These are phyloP conservation scores for Penicillium canescens DNA, from an alignment of 495 filamentous ascomycete genomes.

Conservation along the genomic window DNA sequence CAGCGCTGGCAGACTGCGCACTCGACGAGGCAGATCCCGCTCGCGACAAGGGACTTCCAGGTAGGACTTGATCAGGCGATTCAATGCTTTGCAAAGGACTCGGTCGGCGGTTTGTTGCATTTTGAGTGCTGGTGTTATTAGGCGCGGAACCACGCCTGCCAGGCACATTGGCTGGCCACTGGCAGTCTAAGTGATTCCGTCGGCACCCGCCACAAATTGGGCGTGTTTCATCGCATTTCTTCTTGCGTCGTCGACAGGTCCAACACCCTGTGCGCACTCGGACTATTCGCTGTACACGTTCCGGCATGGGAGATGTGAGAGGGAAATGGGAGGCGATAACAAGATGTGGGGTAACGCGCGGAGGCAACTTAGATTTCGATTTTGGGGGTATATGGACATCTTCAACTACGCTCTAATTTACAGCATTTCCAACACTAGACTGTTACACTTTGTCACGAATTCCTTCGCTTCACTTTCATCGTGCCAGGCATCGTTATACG, in stretches of 20 bases:
- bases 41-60: constrained; percentile 12
- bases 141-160: constrained; percentile 15
- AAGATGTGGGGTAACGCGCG: constrained; percentile 6
- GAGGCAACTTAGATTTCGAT: neutral
- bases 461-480: constrained; percentile 21
- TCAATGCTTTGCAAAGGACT: constrained; percentile 10
- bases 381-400: neutral
- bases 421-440: constrained; percentile 1
- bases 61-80: constrained; percentile 9
- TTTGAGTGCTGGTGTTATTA: neutral
- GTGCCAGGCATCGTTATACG: constrained; percentile 44
- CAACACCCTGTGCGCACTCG: constrained; percentile 69
- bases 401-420: neutral
- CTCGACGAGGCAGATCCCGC: constrained; percentile 18
- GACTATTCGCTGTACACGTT: constrained; percentile 32
- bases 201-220: constrained; percentile 65
- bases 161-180: constrained; percentile 30
- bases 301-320: constrained; percentile 16
- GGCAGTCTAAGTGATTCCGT: constrained; percentile 31
- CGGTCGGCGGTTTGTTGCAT: neutral
- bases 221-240: constrained; percentile 87
- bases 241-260: constrained; percentile 85
- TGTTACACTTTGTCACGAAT: constrained; percentile 24
- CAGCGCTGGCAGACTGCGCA: constrained; percentile 9
- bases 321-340: constrained; percentile 3